Evolutionary conservation across 768 basidiomycete genomes (phyloP), one percentile per base, ranked within the genome.

Genomic region (Collybia sp.): DNA sequence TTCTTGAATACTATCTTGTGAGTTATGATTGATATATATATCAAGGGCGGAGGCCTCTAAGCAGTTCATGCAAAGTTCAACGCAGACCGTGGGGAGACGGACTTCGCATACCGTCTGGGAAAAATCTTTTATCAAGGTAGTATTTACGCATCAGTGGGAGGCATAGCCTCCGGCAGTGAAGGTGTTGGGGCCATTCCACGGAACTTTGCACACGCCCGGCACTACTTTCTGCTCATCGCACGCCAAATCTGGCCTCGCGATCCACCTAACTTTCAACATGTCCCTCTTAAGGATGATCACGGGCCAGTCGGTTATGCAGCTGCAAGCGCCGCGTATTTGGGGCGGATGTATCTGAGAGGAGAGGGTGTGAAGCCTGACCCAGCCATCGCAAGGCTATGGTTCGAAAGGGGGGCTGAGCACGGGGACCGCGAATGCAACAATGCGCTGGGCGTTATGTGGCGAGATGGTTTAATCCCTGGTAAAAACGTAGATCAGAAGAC

Each of bases 91-190:
- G 92, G 91, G 19, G 90, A 93, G 54, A 80, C 80, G 42, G 83
- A 86, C 51, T 95, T 91, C 61, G 92, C 93, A 2, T 93, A 88
- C 64, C 82, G 90, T 12, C 77, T 98, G 2, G 96, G 93, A n/a
- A 86, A 91, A 65, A 88, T 98, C 9, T 95, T 87, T 67, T 98
- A 99, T 59, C 88, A 93, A 59, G 96, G 96, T 13, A 93, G 89
- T 47, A 87, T 97, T 31, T 97, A 96, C 58, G 74, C 79, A 5
- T 70, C 80, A 9, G 63, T 73, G 12, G 92, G 92, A 2, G 94
- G 95, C 9, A 82, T 88, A 34, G 80, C 77, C 2, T 93, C 89
- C 1, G 91, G 93, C 12, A 88, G 89, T 18, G 91, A 95, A 66
- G 90, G 90, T n/a, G 92, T 93, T 19, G 92, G 91, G 6, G 82